Evolutionary conservation across 441 rosid species (phyloP).

Genomic region (Rhodomyrtus psidioides): DNA sequence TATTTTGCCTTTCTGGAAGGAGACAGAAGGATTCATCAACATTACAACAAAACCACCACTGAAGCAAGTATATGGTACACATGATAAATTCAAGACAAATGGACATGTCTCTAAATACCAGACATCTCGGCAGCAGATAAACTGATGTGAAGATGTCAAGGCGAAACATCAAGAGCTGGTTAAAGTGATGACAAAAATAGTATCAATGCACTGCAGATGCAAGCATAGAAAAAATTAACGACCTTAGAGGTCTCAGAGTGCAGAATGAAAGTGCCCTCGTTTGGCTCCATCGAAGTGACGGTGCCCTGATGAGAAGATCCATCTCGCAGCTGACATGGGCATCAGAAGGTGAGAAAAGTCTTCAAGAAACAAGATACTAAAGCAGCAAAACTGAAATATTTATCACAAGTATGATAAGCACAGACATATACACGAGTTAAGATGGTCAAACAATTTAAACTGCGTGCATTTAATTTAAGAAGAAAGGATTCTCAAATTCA

Average conservation of each 20-base stretch:
- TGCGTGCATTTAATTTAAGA: background rate
- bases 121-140: background rate
- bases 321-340: conserved; percentile 64
- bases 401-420: background rate
- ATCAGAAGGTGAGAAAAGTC: conserved; percentile 12
- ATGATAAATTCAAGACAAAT: background rate
- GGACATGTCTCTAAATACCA: background rate
- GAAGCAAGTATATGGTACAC: background rate
- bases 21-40: background rate
- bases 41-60: background rate
- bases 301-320: conserved; percentile 78
- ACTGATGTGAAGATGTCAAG: background rate
- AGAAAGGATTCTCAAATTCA: background rate
- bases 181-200: background rate
- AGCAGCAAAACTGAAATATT: background rate
- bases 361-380: background rate
- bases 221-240: conserved; percentile 7
- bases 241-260: conserved; percentile 67
- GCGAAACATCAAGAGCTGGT: background rate
- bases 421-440: background rate
- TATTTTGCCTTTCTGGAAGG: conserved; percentile 48
- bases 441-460: background rate
- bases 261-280: conserved; percentile 64
- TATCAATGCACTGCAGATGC: background rate
- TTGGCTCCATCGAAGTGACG: conserved; percentile 88